Base-by-base conservation (phyloP, 1,284 basidiomycete genomes). In the Papiliotrema fonsecae region DNA sequence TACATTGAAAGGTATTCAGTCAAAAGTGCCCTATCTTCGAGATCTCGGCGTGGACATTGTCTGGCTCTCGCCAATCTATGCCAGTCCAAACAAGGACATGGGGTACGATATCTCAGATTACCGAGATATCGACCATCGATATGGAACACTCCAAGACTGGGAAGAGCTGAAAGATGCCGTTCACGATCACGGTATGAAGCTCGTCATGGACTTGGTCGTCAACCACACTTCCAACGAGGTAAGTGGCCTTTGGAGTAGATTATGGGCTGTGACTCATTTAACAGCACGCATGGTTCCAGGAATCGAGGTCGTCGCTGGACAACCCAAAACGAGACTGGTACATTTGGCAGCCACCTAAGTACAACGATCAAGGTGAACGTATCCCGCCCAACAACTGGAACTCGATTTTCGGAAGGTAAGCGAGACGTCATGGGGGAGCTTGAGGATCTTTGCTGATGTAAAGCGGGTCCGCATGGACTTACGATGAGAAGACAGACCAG, bases 311-410 rank as follows among this genome's bases (percentile, higher is more conserved):
- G 6, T 70, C 66, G n/a, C 64, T 64, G 49, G 51, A 60, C 32
- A 72, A 62, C 56, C 65, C 73, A 11, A 77, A 77, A 59, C 58
- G 74, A 11, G 72, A 78, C 56, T 78, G 72, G 72, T 77, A 75
- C 60, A 74, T 69, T 62, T 76, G 76, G 75, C 62, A 67, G 18
- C 47, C 57, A 28, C 58, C 68, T 27, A 74, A 64, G 46, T 58
- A 59, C 48, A 64, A 70, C 34, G 64, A 62, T 9, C 45, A 51
- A 19, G 68, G 70, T 9, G 54, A 64, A 39, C 42, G 63, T 9
- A 45, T 59, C 0, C 67, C 66, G 4, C 77, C 77, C 6, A 76
- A 75, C 61, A 78, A 78, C 65, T 79, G 77, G 77, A 56, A 61
- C 6, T 64, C 64, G 6, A 62, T 57, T 42, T 78, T 77, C 49